phyloP scores from a whole-genome alignment of 495 filamentous ascomycete genomes.

The Letharia columbiana region DNA sequence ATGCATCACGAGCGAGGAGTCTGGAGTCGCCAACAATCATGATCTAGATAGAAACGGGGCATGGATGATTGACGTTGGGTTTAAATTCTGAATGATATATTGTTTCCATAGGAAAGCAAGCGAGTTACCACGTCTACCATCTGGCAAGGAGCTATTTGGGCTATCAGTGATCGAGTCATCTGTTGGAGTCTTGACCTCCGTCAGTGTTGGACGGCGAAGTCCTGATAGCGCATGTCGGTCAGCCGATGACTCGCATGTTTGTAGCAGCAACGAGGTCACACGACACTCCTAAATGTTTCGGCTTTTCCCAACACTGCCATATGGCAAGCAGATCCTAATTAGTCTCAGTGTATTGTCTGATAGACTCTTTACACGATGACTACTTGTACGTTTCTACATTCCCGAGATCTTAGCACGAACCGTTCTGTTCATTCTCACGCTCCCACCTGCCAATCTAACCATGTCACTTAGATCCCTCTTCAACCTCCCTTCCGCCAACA shows the following conservation, averaged over 20 bases:
- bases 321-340: background rate
- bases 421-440: background rate
- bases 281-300: background rate
- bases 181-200: background rate
- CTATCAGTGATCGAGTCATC: background rate
- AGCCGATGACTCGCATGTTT: background rate
- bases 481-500: constrained; percentile 4
- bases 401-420: background rate
- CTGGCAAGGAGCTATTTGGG: background rate
- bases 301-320: background rate
- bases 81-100: background rate
- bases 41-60: background rate
- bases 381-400: background rate
- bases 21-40: background rate
- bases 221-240: background rate
- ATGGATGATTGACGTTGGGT: background rate
- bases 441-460: background rate
- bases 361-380: background rate
- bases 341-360: background rate
- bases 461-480: constrained; percentile 21
- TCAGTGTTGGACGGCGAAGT: too few species aligned
- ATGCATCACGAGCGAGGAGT: constrained; percentile 3
- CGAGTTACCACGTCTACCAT: background rate
- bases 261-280: background rate
- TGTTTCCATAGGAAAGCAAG: background rate